phyloP scores from a whole-genome alignment of 2,329 filamentous ascomycete genomes.

The Lachnum nothofagi region DNA sequence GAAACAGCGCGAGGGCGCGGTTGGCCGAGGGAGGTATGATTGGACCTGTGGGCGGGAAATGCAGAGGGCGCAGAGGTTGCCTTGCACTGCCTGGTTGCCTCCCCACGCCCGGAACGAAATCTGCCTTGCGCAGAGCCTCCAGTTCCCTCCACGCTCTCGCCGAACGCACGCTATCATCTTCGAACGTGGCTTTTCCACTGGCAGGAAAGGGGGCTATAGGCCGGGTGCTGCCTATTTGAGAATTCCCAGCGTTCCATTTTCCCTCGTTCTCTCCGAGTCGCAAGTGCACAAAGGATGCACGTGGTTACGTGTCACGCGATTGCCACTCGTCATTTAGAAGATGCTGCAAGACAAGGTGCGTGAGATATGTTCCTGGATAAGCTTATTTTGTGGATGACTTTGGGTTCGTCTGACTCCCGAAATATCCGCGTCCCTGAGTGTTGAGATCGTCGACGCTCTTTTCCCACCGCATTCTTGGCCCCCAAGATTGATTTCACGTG shows the following conservation, averaged over 20 bases:
- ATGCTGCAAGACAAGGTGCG: background rate
- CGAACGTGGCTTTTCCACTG: background rate
- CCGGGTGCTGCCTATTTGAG: slow-evolving; percentile 1
- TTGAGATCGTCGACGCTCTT: no score
- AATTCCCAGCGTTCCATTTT: background rate
- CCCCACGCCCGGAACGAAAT: slow-evolving; percentile 6
- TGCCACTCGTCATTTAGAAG: background rate
- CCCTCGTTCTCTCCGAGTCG: no score
- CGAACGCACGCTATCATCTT: background rate
- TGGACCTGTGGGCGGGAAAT: background rate
- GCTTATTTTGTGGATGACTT: no score
- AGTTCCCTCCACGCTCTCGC: background rate
- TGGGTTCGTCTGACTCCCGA: no score
- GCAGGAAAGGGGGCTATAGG: background rate
- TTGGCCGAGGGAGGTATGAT: background rate
- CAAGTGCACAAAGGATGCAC: background rate
- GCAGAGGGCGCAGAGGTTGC: background rate
- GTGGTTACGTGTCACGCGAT: background rate
- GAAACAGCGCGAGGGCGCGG: background rate
- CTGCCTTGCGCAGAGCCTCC: slow-evolving; percentile 17
- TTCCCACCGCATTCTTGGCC: no score
- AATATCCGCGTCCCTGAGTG: no score
- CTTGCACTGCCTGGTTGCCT: slow-evolving; percentile 18
- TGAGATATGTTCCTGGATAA: background rate
- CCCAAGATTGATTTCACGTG: slow-evolving; percentile 6